These are phyloP conservation scores for Fraxinus nigra DNA, from an alignment of 305 asterid genomes.

Conservation along the genomic window DNA sequence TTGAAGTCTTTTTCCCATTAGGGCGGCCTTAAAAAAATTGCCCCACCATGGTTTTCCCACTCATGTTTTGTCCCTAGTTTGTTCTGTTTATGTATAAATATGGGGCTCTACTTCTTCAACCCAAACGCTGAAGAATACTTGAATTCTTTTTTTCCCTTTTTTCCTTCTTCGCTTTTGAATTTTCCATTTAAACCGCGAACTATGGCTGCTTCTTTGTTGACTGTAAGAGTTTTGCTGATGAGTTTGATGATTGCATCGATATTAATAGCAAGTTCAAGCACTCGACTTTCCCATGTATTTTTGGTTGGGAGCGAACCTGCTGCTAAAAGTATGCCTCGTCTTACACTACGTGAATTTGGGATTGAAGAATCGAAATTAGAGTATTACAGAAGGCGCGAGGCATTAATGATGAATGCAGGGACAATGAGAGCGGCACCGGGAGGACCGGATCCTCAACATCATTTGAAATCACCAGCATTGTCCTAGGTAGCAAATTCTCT, in stretches of 20 bases:
- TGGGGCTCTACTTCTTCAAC: background rate
- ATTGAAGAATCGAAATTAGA: conserved; percentile 32
- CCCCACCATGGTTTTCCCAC: background rate
- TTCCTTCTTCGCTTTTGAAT: background rate
- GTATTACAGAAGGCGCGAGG: conserved; percentile 32
- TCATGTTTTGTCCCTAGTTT: background rate
- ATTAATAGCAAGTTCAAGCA: background rate
- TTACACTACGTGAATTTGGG: conserved; percentile 27
- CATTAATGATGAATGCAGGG: conserved; percentile 16
- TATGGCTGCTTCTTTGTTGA: background rate
- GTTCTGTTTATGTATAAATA: conserved; percentile 16
- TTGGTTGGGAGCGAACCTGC: background rate
- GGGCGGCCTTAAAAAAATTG: background rate
- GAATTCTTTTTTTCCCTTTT: no score
- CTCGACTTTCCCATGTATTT: background rate
- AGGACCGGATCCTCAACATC: conserved; percentile 54
- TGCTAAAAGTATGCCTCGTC: background rate
- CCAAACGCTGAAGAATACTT: background rate
- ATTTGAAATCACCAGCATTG: background rate
- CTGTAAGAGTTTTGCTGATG: conserved; percentile 15
- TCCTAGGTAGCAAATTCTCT: background rate
- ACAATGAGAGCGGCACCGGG: conserved; percentile 36
- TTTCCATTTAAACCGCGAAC: background rate
- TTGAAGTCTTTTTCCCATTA: conserved; percentile 5
- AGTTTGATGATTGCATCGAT: conserved; percentile 11